Conservation (phyloP, 2,329 filamentous ascomycete genomes). For the Colletotrichum lindemuthianum region DNA sequence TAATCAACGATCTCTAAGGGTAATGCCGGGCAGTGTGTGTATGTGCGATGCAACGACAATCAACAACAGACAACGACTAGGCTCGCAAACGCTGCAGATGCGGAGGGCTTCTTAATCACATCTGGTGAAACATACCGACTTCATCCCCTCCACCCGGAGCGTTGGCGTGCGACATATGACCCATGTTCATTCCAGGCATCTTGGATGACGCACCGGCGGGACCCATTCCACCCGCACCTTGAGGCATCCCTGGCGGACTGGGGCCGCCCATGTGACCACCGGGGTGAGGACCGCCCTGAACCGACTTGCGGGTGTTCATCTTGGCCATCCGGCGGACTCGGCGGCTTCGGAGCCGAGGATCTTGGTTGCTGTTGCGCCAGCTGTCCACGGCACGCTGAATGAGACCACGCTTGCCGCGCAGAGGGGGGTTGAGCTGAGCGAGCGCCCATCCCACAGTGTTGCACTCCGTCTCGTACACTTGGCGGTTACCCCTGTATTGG, state of each 20-base stretch:
- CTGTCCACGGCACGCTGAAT: constrained; percentile 98
- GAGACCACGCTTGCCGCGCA: constrained; percentile 92
- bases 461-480: constrained; percentile 98
- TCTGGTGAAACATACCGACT: constrained; percentile 98
- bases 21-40: constrained; percentile 36
- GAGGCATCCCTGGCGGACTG: constrained; percentile 71
- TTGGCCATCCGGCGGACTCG: constrained; percentile 96
- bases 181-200: constrained; percentile 76
- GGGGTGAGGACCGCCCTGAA: constrained; percentile 67
- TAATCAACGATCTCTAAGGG: constrained; percentile 37
- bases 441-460: constrained; percentile 99
- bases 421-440: constrained; percentile 88
- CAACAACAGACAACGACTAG: constrained; percentile 35
- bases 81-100: constrained; percentile 51
- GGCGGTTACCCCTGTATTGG: constrained; percentile 92
- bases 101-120: constrained; percentile 67
- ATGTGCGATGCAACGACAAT: constrained; percentile 39
- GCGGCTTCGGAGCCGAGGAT: constrained; percentile 88
- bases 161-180: constrained; percentile 76
- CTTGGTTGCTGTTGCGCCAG: constrained; percentile 99
- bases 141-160: constrained; percentile 78
- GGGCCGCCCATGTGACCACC: constrained; percentile 74
- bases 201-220: constrained; percentile 64
- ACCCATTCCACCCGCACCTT: constrained; percentile 70
- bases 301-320: constrained; percentile 86